A percentile compares a stretch with the other conserved stretches of the same genome.
phyloP scores from a whole-genome alignment of 305 asterid species.

The Fraxinus paxiana region DNA sequence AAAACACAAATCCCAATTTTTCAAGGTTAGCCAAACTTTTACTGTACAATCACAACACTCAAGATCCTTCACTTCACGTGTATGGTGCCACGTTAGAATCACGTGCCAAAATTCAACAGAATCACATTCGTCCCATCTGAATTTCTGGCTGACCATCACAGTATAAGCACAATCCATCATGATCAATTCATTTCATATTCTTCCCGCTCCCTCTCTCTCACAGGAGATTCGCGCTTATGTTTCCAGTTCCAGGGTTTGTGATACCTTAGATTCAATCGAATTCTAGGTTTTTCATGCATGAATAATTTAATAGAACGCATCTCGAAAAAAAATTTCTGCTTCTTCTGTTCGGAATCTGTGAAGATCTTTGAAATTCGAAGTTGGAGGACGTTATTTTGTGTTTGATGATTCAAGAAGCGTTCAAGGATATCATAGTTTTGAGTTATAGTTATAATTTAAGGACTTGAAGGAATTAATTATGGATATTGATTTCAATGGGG shows the following conservation, averaged over 20 bases:
- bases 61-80: not conserved
- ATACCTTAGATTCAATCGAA: slow-evolving; percentile 27
- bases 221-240: slow-evolving; percentile 18
- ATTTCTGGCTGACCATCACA: not conserved
- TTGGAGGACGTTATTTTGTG: slow-evolving; percentile 1
- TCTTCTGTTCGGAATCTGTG: slow-evolving; percentile 27
- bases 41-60: not conserved
- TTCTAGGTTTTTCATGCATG: slow-evolving; percentile 23
- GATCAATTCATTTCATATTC: not conserved
- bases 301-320: slow-evolving; percentile 12
- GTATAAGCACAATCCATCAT: not conserved
- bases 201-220: not conserved
- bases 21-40: not conserved
- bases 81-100: not conserved
- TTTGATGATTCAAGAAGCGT: slow-evolving; percentile 42
- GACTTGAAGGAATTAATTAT: slow-evolving; percentile 26
- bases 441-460: slow-evolving; percentile 20
- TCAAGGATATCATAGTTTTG: slow-evolving; percentile 29
- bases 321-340: slow-evolving; percentile 9
- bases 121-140: not conserved
- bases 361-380: slow-evolving; percentile 26
- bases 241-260: slow-evolving; percentile 36
- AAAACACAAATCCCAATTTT: not conserved
- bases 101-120: not conserved
- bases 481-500: slow-evolving; percentile 80